Percentiles rank a stretch among this genome's conserved stretches.
phyloP scores from a whole-genome alignment of 2,329 filamentous ascomycete genomes.

The Nothophoma quercina region DNA sequence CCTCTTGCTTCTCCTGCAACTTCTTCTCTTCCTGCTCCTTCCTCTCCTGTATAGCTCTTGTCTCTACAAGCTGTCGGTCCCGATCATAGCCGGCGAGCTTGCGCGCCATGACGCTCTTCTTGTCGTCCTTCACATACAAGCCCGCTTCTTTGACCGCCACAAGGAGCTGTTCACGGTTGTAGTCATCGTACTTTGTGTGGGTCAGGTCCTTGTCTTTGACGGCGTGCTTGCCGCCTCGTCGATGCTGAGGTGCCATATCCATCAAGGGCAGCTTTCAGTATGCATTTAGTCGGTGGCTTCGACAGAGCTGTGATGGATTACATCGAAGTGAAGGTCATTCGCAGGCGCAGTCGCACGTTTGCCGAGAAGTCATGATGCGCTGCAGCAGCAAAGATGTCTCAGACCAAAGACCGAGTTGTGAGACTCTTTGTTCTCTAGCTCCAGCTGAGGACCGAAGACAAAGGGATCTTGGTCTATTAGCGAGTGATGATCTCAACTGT shows the following conservation, averaged over 20 bases:
- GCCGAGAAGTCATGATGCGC: not conserved
- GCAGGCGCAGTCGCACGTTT: too few relatives aligned
- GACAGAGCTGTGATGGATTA: too few relatives aligned
- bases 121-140: slow-evolving; percentile 41
- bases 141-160: slow-evolving; percentile 26
- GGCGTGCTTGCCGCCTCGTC: slow-evolving; percentile 41
- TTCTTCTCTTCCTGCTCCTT: slow-evolving; percentile 18
- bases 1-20: slow-evolving; percentile 13
- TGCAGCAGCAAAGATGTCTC: not conserved
- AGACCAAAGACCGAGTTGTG: too few relatives aligned
- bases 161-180: slow-evolving; percentile 33
- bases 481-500: not conserved
- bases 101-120: slow-evolving; percentile 38
- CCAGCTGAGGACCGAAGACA: not conserved
- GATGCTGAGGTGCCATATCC: slow-evolving; percentile 25
- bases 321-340: too few relatives aligned
- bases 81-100: slow-evolving; percentile 24
- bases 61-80: slow-evolving; percentile 4
- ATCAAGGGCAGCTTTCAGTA: not conserved
- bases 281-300: too few relatives aligned
- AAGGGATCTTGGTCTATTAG: not conserved
- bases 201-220: slow-evolving; percentile 39
- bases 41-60: slow-evolving; percentile 16
- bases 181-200: slow-evolving; percentile 39
- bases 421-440: slow-evolving; percentile 1